Evolutionary conservation across 345 rosid species (phyloP).

Genomic region (Noccaea caerulescens): DNA sequence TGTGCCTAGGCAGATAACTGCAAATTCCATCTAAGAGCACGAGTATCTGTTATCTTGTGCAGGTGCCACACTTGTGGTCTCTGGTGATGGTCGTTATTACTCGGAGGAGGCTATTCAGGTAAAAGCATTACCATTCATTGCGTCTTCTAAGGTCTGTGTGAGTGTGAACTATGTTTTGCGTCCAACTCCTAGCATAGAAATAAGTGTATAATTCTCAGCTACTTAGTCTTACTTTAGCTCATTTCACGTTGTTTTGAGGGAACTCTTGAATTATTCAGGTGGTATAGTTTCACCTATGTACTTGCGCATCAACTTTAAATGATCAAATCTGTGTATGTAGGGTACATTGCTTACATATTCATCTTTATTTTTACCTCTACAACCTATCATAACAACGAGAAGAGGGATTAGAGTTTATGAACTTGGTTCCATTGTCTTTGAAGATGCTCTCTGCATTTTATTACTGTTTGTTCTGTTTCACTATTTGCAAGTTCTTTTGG

Average conservation of each 20-base stretch:
- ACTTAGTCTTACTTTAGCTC: not conserved
- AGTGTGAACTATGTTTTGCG: not conserved
- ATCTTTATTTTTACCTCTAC: not conserved
- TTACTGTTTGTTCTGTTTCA: not conserved
- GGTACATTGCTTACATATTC: not conserved
- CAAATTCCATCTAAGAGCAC: not conserved
- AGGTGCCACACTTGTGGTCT: conserved; percentile 93
- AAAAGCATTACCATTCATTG: not conserved
- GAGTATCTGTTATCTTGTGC: conserved; percentile 25
- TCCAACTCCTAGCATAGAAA: not conserved
- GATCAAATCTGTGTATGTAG: not conserved
- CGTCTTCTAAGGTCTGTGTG: not conserved
- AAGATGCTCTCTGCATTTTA: not conserved
- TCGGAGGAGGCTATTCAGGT: conserved; percentile 96
- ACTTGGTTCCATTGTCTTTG: not conserved
- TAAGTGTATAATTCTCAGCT: not conserved
- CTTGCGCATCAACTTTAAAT: not conserved
- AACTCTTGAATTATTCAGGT: not conserved
- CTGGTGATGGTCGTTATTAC: conserved; percentile 93
- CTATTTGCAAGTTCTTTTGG: conserved; percentile 2
- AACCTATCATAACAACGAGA: conserved; percentile 3
- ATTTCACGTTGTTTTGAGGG: not conserved
- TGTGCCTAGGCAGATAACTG: not conserved
- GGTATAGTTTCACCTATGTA: not conserved
- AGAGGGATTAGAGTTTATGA: not conserved